Evolutionary conservation across 495 filamentous ascomycete species (phyloP).

Genomic region (Penicillium robsamsonii): DNA sequence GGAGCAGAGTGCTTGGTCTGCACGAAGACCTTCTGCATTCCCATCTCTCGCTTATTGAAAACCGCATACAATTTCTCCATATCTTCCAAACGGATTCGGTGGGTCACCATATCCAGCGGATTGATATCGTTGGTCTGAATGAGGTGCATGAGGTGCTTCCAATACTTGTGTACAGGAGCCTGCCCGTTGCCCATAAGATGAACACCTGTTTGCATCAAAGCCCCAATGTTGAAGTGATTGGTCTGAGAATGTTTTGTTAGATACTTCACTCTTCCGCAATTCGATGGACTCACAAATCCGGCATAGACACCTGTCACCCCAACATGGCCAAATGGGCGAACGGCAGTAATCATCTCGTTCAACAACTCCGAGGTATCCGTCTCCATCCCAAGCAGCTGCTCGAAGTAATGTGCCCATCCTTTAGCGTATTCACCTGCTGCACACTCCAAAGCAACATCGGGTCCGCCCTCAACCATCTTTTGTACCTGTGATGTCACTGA

Average conservation of each 20-base stretch:
- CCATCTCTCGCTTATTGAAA: constrained; percentile 64
- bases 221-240: constrained; percentile 80
- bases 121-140: constrained; percentile 68
- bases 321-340: constrained; percentile 70
- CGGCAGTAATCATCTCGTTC: constrained; percentile 82
- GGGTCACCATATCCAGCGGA: constrained; percentile 76
- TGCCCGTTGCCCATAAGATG: constrained; percentile 81
- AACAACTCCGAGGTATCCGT: constrained; percentile 84
- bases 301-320: constrained; percentile 82
- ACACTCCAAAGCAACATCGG: constrained; percentile 80
- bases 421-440: constrained; percentile 85
- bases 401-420: constrained; percentile 75
- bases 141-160: constrained; percentile 67
- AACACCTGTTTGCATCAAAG: constrained; percentile 84
- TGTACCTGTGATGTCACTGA: constrained; percentile 70
- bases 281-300: constrained; percentile 61
- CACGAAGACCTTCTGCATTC: constrained; percentile 66
- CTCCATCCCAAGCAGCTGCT: constrained; percentile 70
- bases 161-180: constrained; percentile 81
- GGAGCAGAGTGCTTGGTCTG: constrained; percentile 62
- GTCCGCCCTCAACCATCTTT: constrained; percentile 66
- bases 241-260: constrained; percentile 44
- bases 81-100: constrained; percentile 71
- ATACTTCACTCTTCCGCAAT: neutral
- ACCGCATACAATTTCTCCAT: constrained; percentile 63